phyloP scores from a whole-genome alignment of 2,329 filamentous ascomycete species.

The Hymenoscyphus scutula region DNA sequence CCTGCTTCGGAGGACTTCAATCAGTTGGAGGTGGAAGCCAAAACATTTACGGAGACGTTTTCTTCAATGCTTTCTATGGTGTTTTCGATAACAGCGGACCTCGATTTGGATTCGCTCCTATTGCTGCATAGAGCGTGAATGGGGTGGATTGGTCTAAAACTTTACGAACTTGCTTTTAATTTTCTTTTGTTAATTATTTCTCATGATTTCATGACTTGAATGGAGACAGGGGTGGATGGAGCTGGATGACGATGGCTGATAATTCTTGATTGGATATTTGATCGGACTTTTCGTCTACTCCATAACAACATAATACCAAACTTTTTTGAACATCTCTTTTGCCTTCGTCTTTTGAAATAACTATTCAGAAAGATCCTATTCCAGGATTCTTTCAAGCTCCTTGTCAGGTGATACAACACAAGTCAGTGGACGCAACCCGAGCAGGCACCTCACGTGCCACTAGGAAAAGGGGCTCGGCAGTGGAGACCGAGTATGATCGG shows the following conservation, averaged over 20 bases:
- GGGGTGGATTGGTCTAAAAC: neutral
- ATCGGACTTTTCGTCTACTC: neutral
- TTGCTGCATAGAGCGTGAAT: conserved; percentile 6
- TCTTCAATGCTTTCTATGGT: conserved; percentile 36
- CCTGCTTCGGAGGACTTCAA: conserved; percentile 41
- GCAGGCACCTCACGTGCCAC: neutral
- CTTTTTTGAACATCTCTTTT: neutral
- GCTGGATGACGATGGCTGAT: neutral
- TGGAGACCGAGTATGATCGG: neutral
- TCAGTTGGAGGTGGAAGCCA: conserved; percentile 30
- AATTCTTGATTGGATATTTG: neutral
- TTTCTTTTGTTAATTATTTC: too few species aligned
- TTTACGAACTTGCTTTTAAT: neutral
- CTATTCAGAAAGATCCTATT: too few species aligned
- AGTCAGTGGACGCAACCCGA: neutral
- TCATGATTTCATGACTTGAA: neutral
- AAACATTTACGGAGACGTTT: conserved; percentile 36
- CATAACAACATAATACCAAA: neutral
- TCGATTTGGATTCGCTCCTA: conserved; percentile 32
- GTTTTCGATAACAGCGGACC: conserved; percentile 32
- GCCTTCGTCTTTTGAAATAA: too few species aligned
- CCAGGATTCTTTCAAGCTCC: too few species aligned
- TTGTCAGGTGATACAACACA: neutral
- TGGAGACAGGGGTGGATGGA: neutral
- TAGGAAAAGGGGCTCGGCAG: neutral